Base-by-base conservation (phyloP, 164 flowering plant species). In the Chloranthus sessilifolius region DNA sequence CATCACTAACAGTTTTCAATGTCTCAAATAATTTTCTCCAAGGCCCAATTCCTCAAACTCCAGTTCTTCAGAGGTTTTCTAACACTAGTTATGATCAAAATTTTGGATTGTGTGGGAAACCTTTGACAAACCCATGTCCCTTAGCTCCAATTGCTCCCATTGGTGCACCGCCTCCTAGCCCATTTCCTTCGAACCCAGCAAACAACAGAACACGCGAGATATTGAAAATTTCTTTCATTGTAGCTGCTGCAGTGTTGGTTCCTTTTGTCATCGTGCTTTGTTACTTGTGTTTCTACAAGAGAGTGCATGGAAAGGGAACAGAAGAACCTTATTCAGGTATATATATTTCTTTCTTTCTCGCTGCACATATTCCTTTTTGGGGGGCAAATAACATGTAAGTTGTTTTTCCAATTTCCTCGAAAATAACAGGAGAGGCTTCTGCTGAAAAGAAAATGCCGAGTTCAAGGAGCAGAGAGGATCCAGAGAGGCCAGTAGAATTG, bases 81-180 rank as follows among this genome's bases (percentile, higher is more conserved):
- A 34, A 42, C 19, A 70, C 69, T 38, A 74, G 76, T 0, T 81
- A 37, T 46, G 67, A 53, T n/a, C 43, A 65, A 21, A 83, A 81
- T 27, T 26, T 65, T 0, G 58, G 43, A 43, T 65, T 81, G 30
- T 81, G 88, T 52, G 88, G 91, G 6, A 60, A 19, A 1, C 79
- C 72, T 3, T 35, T 74, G 55, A 53, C 43, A 1, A 37, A 33
- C n/a, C 38, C 53, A 9, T 80, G 86, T 43, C 66, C 75, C 1
- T 17, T 23, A 33, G 29, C 44, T 19, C 39, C 75, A 35, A 1
- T 53, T 38, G 38, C 68, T 39, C 53, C 63, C 21, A 1, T 35
- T 33, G 14, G 2, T 31, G 31, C 37, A 3, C 36, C 61, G n/a
- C 55, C 66, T 37, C 61, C 70, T 27, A 20, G n/a, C 16, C 39